Conservation (phyloP, 805 yeast genomes). For the Candida hispaniensis region DNA sequence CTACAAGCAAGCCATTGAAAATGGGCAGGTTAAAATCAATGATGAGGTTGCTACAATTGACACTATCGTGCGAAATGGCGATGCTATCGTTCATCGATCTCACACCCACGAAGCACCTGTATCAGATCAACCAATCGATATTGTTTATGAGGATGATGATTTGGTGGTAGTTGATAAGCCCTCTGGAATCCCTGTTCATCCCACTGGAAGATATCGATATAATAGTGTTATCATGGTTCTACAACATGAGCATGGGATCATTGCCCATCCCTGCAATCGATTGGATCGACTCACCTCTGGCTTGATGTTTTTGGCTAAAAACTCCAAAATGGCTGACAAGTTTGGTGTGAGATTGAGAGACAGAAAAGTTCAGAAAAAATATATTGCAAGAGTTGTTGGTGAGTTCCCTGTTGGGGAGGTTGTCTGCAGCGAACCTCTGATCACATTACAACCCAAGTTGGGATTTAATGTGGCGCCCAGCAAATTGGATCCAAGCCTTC, state of each 20-base stretch:
- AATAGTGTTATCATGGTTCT: conserved; percentile 73
- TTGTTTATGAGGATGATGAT: conserved; percentile 69
- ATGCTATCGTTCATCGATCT: conserved; percentile 65
- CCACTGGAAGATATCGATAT: conserved; percentile 73
- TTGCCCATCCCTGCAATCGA: conserved; percentile 80
- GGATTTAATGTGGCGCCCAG: conserved; percentile 52
- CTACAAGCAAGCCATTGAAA: conserved; percentile 54
- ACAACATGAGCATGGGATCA: conserved; percentile 53
- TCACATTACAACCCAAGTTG: conserved; percentile 61
- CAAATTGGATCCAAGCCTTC: conserved; percentile 46
- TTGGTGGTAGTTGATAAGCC: conserved; percentile 85
- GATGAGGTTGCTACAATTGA: conserved; percentile 52
- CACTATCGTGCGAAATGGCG: conserved; percentile 67
- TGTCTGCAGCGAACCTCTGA: conserved; percentile 54
- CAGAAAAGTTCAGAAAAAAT: conserved; percentile 66
- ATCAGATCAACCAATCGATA: conserved; percentile 43
- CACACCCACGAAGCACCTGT: conserved; percentile 94
- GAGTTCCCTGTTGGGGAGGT: conserved; percentile 57
- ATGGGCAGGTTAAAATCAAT: conserved; percentile 70
- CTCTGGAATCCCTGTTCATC: conserved; percentile 90
- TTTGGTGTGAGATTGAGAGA: conserved; percentile 61
- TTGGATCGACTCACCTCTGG: conserved; percentile 90
- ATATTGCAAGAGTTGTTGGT: conserved; percentile 81
- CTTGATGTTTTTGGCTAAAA: conserved; percentile 80
- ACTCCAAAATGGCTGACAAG: conserved; percentile 63